Conservation (phyloP, 805 yeast species). For the Metschnikowia aberdeeniae region DNA sequence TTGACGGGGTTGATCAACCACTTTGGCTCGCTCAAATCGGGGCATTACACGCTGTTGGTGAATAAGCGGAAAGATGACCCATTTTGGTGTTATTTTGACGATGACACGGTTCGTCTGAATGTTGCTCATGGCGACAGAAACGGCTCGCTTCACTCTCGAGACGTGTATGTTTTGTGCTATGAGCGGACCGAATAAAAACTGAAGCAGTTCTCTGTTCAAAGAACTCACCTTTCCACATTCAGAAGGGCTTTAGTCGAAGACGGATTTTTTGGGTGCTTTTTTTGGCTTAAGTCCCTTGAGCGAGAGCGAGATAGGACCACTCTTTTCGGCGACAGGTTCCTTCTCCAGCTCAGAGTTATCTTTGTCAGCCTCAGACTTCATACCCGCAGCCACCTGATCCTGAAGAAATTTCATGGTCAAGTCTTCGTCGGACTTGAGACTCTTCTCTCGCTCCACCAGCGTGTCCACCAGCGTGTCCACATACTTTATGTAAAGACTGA, state of each 20-base stretch:
- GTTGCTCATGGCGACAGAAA: conserved; percentile 42
- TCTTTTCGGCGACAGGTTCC: too few species aligned
- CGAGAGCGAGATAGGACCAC: conserved; percentile 10
- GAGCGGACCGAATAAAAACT: conserved; percentile 27
- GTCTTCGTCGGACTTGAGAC: conserved; percentile 16
- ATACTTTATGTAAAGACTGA: conserved; percentile 30
- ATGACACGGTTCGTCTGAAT: conserved; percentile 50
- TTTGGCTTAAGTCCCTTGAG: conserved; percentile 12
- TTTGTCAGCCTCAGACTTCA: neutral
- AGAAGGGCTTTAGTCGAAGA: conserved; percentile 8
- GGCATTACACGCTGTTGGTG: conserved; percentile 71
- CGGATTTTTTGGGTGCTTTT: conserved; percentile 2
- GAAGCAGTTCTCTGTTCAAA: neutral
- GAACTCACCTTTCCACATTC: neutral
- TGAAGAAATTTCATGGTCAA: conserved; percentile 12
- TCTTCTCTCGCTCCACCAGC: conserved; percentile 1
- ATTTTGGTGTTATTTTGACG: conserved; percentile 74
- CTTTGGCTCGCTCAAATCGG: conserved; percentile 63
- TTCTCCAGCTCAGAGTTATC: neutral
- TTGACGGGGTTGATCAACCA: conserved; percentile 67
- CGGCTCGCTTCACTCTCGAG: conserved; percentile 43
- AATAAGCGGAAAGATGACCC: conserved; percentile 43
- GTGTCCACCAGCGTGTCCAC: conserved; percentile 20
- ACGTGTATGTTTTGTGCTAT: conserved; percentile 69
- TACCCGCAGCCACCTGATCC: conserved; percentile 15